A percentile compares a stretch with the other conserved stretches of the same genome.
Evolutionary conservation across 441 rosid species (phyloP).

Genomic region (Gossypium gossypioides): DNA sequence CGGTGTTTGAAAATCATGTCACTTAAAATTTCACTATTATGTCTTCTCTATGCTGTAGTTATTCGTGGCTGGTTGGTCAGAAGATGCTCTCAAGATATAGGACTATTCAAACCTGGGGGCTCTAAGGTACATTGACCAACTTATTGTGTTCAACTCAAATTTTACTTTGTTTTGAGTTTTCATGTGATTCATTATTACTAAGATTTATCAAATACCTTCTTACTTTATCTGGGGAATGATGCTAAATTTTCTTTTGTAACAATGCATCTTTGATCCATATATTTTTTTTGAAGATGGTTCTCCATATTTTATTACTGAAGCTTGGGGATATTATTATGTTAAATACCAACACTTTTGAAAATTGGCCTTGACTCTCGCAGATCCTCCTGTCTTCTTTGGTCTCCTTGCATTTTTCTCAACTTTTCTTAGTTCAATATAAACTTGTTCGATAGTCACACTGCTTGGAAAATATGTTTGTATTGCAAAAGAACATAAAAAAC

Average conservation of each 20-base stretch:
- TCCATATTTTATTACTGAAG: not conserved
- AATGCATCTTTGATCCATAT: not conserved
- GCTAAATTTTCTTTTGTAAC: not conserved
- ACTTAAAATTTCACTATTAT: not conserved
- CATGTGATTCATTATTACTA: not conserved
- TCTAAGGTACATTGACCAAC: conserved; percentile 37
- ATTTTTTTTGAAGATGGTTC: not conserved
- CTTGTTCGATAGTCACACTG: not conserved
- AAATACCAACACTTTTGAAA: not conserved
- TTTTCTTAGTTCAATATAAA: not conserved
- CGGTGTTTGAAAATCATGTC: not conserved
- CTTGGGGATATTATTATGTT: not conserved
- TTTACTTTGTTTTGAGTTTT: not conserved
- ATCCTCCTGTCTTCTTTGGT: not conserved
- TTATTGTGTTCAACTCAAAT: not conserved
- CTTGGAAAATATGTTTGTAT: not conserved
- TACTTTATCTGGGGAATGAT: not conserved
- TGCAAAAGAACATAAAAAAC: not conserved
- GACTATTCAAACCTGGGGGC: conserved; percentile 40
- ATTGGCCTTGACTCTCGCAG: not conserved
- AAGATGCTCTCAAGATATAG: conserved; percentile 77
- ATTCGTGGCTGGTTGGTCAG: conserved; percentile 94
- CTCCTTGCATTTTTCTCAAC: not conserved
- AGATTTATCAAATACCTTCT: not conserved
- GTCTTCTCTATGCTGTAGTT: conserved; percentile 31